A percentile compares a stretch with the other conserved stretches of the same genome.
These are phyloP conservation scores for Penicillium sp. DNA, from an alignment of 2,329 filamentous ascomycete genomes.

Conservation along the genomic window DNA sequence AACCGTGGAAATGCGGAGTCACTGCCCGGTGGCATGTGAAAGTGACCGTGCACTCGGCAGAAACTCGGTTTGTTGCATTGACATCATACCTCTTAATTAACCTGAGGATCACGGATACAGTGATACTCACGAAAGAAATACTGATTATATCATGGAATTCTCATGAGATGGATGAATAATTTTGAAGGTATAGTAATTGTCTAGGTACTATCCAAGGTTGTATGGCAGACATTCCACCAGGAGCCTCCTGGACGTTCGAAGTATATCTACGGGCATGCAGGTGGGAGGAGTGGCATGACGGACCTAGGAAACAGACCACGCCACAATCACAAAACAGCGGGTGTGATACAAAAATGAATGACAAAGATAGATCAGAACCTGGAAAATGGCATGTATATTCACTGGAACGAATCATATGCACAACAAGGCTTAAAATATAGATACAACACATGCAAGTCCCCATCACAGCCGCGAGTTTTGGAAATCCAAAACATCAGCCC, in stretches of 20 bases:
- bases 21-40: constrained; percentile 29
- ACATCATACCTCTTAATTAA: background rate
- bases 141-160: no score
- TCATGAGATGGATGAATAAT: no score
- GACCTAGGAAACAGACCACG: background rate
- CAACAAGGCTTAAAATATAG: constrained; percentile 3
- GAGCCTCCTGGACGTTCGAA: background rate
- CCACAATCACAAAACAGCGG: background rate
- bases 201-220: no score
- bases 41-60: constrained; percentile 16
- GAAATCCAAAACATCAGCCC: constrained; percentile 23
- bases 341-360: background rate
- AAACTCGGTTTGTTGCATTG: background rate
- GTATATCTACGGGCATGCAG: background rate
- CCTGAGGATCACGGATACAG: no score
- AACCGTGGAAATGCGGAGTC: constrained; percentile 26
- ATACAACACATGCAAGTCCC: background rate
- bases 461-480: constrained; percentile 16
- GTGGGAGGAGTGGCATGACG: background rate
- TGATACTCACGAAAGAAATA: no score
- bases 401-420: constrained; percentile 5
- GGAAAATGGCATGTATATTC: background rate
- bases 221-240: no score
- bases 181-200: no score
- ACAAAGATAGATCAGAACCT: no score